A percentile compares a stretch with the other conserved stretches of the same genome.
These are phyloP conservation scores for Zostera marina DNA, from an alignment of 116 monocot species.

Conservation along the genomic window DNA sequence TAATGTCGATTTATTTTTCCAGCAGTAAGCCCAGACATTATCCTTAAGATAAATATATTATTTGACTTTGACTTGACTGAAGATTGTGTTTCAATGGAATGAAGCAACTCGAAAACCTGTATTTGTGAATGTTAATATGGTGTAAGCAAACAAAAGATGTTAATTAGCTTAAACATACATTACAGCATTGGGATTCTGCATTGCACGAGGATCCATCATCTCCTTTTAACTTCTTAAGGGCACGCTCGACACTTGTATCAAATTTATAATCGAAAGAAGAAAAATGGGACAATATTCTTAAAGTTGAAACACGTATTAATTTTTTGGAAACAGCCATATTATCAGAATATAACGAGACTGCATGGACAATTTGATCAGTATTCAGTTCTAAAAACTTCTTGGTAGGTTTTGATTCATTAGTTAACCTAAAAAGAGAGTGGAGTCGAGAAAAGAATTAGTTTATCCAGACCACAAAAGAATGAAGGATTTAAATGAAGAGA, in stretches of 20 bases:
- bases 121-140: not conserved
- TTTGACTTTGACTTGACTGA: constrained; percentile 42
- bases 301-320: constrained; percentile 51
- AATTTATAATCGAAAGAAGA: constrained; percentile 11
- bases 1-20: constrained; percentile 34
- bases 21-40: constrained; percentile 40
- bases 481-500: constrained; percentile 6
- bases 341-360: constrained; percentile 29
- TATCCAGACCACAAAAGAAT: not conserved
- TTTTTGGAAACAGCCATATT: constrained; percentile 55
- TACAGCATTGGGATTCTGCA: constrained; percentile 22
- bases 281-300: constrained; percentile 78
- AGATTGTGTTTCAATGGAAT: constrained; percentile 44
- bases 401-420: constrained; percentile 7
- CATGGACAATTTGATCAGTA: constrained; percentile 13
- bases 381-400: constrained; percentile 16
- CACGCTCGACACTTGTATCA: constrained; percentile 27
- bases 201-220: constrained; percentile 28
- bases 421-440: not conserved
- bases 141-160: not conserved
- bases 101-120: constrained; percentile 58
- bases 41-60: constrained; percentile 33
- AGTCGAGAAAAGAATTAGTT: not conserved
- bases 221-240: constrained; percentile 48
- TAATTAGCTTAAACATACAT: constrained; percentile 24